A percentile compares a stretch with the other conserved stretches of the same genome.
Evolutionary conservation across 345 rosid genomes (phyloP).

Genomic region (Bretschneidera sinensis): DNA sequence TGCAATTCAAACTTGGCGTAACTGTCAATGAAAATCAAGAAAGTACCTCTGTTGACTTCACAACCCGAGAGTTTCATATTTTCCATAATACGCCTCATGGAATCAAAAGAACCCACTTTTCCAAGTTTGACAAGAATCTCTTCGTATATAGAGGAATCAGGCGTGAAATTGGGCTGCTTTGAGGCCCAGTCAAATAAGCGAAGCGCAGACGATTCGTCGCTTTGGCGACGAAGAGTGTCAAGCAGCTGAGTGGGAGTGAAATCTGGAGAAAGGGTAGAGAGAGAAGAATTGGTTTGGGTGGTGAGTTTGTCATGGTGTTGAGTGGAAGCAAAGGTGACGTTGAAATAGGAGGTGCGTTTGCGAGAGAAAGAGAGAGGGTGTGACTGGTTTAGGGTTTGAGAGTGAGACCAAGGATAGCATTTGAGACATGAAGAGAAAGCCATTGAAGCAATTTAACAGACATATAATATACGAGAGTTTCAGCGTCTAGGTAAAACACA

Average conservation of each 20-base stretch:
- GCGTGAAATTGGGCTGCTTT: slow-evolving; percentile 69
- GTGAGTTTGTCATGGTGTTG: slow-evolving; percentile 14
- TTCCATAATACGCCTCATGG: slow-evolving; percentile 47
- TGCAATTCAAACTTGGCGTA: slow-evolving; percentile 55
- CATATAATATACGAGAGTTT: background rate
- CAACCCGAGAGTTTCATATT: slow-evolving; percentile 51
- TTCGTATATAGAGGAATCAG: slow-evolving; percentile 45
- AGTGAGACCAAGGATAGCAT: slow-evolving; percentile 40
- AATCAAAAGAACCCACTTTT: slow-evolving; percentile 61
- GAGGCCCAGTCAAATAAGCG: slow-evolving; percentile 63
- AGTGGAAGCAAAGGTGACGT: slow-evolving; percentile 31
- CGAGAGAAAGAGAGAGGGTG: slow-evolving; percentile 26
- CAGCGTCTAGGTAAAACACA: background rate
- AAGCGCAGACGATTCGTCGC: slow-evolving; percentile 64
- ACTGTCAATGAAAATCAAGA: slow-evolving; percentile 52
- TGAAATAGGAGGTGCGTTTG: slow-evolving; percentile 28
- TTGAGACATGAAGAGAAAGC: slow-evolving; percentile 53
- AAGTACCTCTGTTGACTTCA: slow-evolving; percentile 35
- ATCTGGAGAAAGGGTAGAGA: slow-evolving; percentile 36
- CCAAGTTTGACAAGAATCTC: slow-evolving; percentile 67
- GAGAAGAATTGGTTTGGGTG: slow-evolving; percentile 26
- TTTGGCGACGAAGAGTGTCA: slow-evolving; percentile 66
- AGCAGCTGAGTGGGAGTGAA: slow-evolving; percentile 69
- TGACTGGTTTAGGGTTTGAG: slow-evolving; percentile 15
- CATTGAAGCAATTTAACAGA: slow-evolving; percentile 20